phyloP scores from a whole-genome alignment of 1,139 yeast genomes.

The Candida albicans region DNA sequence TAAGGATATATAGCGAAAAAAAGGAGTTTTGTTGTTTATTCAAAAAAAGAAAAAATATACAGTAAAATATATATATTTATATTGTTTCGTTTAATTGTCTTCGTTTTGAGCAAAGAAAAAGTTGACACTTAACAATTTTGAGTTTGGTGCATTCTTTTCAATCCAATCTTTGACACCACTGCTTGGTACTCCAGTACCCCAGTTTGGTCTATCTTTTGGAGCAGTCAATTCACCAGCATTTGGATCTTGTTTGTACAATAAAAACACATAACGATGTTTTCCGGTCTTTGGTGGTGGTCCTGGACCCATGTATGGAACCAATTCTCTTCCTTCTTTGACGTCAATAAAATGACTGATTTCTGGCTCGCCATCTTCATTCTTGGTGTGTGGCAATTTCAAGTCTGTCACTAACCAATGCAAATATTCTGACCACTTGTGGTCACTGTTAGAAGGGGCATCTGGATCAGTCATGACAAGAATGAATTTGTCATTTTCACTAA shows the following conservation, averaged over 20 bases:
- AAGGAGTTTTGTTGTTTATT: not conserved
- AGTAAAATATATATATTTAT: constrained; percentile 1
- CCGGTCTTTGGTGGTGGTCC: constrained; percentile 86
- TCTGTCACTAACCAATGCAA: constrained; percentile 76
- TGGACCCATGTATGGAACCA: constrained; percentile 65
- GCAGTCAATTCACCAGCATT: constrained; percentile 31
- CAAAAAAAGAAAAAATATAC: not conserved
- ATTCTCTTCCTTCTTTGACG: constrained; percentile 36
- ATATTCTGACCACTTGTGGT: constrained; percentile 85
- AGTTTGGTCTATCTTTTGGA: constrained; percentile 66
- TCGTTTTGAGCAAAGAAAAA: constrained; percentile 75
- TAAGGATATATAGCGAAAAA: constrained; percentile 11
- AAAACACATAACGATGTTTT: constrained; percentile 75
- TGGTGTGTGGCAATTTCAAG: constrained; percentile 45
- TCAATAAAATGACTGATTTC: constrained; percentile 40
- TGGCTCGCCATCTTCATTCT: constrained; percentile 24
- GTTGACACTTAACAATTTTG: constrained; percentile 70
- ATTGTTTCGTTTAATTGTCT: constrained; percentile 40
- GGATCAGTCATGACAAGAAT: constrained; percentile 86
- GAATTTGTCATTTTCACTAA: constrained; percentile 53
- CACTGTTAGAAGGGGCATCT: constrained; percentile 84
- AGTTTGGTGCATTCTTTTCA: constrained; percentile 57
- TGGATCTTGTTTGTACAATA: constrained; percentile 66
- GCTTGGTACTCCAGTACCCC: constrained; percentile 83
- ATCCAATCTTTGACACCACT: constrained; percentile 76